Evolutionary conservation across 805 yeast genomes (phyloP).

Genomic region (Priceomyces carsonii): DNA sequence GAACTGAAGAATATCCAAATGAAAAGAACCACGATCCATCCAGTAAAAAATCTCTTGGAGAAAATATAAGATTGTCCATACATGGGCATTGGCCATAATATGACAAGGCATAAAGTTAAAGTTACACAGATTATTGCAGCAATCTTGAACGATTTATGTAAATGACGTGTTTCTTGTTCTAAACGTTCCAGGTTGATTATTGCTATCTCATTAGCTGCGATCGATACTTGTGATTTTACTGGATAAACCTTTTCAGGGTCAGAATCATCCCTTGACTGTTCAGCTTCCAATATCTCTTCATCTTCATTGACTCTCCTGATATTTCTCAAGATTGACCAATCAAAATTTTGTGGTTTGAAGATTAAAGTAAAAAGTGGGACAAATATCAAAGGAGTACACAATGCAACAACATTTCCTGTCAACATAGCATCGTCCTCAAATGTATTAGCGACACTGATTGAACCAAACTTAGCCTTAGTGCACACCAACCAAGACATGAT

Average conservation of each 20-base stretch:
- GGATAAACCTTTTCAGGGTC: slow-evolving; percentile 30
- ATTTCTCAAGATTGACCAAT: slow-evolving; percentile 62
- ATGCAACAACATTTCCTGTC: slow-evolving; percentile 83
- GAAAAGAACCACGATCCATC: slow-evolving; percentile 82
- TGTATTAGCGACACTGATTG: slow-evolving; percentile 45
- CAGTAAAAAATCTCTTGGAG: slow-evolving; percentile 76
- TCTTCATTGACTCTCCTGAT: slow-evolving; percentile 73
- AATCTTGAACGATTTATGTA: slow-evolving; percentile 57
- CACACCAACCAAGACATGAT: slow-evolving; percentile 56
- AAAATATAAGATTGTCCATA: slow-evolving; percentile 79
- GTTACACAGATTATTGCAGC: slow-evolving; percentile 63
- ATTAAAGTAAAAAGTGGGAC: slow-evolving; percentile 64
- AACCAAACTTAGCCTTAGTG: slow-evolving; percentile 35
- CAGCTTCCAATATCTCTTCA: slow-evolving; percentile 56
- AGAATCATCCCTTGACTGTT: slow-evolving; percentile 19
- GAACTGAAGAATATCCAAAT: slow-evolving; percentile 78
- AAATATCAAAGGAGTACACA: slow-evolving; percentile 67
- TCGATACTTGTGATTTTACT: slow-evolving; percentile 38
- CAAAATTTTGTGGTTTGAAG: slow-evolving; percentile 72
- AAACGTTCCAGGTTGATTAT: slow-evolving; percentile 20
- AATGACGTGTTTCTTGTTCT: slow-evolving; percentile 51
- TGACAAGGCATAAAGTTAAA: slow-evolving; percentile 62
- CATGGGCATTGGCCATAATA: slow-evolving; percentile 95
- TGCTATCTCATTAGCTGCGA: slow-evolving; percentile 41
- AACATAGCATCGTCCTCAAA: slow-evolving; percentile 88